Evolutionary conservation across 306 rosid genomes (phyloP).

Genomic region (Macrotyloma uniflorum): DNA sequence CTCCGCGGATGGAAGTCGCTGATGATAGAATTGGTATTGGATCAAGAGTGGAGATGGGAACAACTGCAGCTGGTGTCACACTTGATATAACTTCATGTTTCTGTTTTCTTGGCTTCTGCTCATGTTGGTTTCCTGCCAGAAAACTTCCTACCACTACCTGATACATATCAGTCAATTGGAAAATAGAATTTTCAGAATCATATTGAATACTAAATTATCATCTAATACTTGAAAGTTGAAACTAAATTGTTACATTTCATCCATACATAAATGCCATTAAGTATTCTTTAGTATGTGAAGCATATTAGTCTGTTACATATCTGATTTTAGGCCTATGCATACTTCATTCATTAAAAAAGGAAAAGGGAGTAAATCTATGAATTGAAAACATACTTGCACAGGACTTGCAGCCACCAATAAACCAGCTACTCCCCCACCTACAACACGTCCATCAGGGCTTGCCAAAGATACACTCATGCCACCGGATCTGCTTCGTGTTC

Average conservation of each 20-base stretch:
- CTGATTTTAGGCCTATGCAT: background rate
- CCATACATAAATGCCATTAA: background rate
- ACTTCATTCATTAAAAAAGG: background rate
- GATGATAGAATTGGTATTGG: slow-evolving; percentile 59
- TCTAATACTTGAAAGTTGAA: slow-evolving; percentile 18
- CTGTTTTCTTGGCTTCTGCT: slow-evolving; percentile 78
- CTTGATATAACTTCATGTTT: slow-evolving; percentile 60
- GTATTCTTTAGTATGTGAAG: background rate
- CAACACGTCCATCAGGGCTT: slow-evolving; percentile 94
- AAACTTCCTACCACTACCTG: slow-evolving; percentile 98
- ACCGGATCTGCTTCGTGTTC: slow-evolving; percentile 91
- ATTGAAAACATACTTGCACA: slow-evolving; percentile 61
- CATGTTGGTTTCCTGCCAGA: slow-evolving; percentile 90
- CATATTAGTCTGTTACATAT: background rate
- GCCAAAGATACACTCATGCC: slow-evolving; percentile 96
- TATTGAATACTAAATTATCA: background rate
- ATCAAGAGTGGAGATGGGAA: slow-evolving; percentile 69
- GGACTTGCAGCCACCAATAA: slow-evolving; percentile 93
- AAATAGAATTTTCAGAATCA: slow-evolving; percentile 18
- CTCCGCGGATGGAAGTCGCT: slow-evolving; percentile 60
- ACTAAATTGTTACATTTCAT: background rate
- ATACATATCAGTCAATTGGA: slow-evolving; percentile 30
- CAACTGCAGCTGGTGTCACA: slow-evolving; percentile 55
- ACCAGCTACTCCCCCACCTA: slow-evolving; percentile 97
- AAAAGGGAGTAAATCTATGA: background rate